These are phyloP conservation scores for Oryza australiensis DNA, from an alignment of 176 grass and related monocot species.

Conservation along the genomic window DNA sequence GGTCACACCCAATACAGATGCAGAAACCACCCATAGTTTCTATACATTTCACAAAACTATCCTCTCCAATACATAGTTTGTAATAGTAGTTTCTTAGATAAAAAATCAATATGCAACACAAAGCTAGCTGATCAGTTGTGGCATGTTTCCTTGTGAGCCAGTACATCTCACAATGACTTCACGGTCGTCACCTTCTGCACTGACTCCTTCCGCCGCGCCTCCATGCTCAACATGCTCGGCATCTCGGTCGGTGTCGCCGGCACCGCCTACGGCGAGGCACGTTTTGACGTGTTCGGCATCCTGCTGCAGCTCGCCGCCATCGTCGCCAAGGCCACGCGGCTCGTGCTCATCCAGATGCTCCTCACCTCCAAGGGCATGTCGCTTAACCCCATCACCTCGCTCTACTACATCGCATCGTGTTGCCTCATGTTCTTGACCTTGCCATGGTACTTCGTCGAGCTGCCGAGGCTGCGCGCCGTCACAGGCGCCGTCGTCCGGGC, in stretches of 20 bases:
- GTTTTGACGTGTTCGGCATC: conserved; percentile 64
- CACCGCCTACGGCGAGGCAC: conserved; percentile 72
- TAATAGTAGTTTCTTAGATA: too few relatives aligned
- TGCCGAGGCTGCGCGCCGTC: conserved; percentile 47
- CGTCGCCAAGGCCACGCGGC: conserved; percentile 74
- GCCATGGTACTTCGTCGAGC: conserved; percentile 71
- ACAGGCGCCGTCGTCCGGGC: neutral
- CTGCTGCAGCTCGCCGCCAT: conserved; percentile 72
- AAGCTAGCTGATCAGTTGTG: too few relatives aligned
- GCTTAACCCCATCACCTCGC: conserved; percentile 85
- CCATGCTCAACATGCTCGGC: conserved; percentile 88
- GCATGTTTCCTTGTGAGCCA: too few relatives aligned
- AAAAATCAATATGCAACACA: too few relatives aligned
- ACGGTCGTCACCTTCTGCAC: conserved; percentile 64
- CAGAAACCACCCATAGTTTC: too few relatives aligned
- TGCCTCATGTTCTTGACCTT: conserved; percentile 69
- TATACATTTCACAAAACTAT: too few relatives aligned
- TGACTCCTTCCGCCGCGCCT: conserved; percentile 43
- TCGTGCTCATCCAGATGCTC: conserved; percentile 88
- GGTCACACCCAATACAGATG: too few relatives aligned
- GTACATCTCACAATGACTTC: too few relatives aligned
- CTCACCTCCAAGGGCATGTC: conserved; percentile 65
- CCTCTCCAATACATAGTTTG: too few relatives aligned
- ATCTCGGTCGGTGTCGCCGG: conserved; percentile 79
- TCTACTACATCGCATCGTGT: conserved; percentile 83